Evolutionary conservation across 75 land plant species (phyloP).

Genomic region (Pinus tabuliformis): DNA sequence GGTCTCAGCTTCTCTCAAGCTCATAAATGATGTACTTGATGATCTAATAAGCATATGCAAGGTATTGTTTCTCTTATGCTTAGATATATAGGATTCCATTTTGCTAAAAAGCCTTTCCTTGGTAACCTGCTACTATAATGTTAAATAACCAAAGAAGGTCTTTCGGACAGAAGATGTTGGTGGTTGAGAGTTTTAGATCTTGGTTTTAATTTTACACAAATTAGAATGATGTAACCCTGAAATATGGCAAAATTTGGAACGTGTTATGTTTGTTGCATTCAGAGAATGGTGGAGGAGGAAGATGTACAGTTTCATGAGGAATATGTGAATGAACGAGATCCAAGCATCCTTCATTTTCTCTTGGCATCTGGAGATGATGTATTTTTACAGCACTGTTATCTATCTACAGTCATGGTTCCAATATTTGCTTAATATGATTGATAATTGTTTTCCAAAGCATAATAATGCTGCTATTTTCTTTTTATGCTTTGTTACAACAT

Average conservation of each 20-base stretch:
- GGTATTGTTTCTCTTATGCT: conserved; percentile 39
- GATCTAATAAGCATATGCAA: conserved; percentile 82
- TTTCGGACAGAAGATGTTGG: background rate
- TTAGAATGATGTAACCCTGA: background rate
- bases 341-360: conserved; percentile 92
- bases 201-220: background rate
- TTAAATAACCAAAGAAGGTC: background rate
- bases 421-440: background rate
- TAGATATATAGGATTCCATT: background rate
- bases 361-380: conserved; percentile 97
- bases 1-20: conserved; percentile 72
- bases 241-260: background rate
- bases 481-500: background rate
- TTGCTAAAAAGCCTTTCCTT: background rate
- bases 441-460: background rate
- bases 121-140: background rate
- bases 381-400: background rate
- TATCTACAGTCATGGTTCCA: background rate
- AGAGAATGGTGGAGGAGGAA: conserved; percentile 92
- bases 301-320: conserved; percentile 82
- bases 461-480: background rate
- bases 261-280: conserved; percentile 11
- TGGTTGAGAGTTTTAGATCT: background rate
- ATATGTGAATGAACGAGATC: conserved; percentile 91
- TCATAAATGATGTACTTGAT: conserved; percentile 80